phyloP scores from a whole-genome alignment of 163 green algal genomes.

The Coccomyxa subellipsoidea region DNA sequence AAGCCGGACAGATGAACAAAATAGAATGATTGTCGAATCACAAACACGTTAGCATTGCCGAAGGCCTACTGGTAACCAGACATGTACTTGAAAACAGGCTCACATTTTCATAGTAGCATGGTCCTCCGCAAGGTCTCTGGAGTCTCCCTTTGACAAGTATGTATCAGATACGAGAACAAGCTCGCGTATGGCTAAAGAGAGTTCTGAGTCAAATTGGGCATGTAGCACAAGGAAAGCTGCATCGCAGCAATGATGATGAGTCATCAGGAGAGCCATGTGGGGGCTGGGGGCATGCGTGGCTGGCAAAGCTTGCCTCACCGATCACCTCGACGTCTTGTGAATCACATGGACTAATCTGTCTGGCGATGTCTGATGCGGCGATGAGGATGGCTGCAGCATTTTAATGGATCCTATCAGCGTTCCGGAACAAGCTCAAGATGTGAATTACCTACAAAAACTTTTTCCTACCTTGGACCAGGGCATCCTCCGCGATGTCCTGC shows the following conservation, averaged over 20 bases:
- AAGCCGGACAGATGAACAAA: too few species aligned
- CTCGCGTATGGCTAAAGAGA: too few species aligned
- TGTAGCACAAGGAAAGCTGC: neutral
- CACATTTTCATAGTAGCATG: neutral
- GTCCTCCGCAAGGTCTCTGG: neutral
- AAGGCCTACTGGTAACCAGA: neutral
- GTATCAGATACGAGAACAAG: neutral
- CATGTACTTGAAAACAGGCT: neutral
- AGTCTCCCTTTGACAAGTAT: too few species aligned
- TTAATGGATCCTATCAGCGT: neutral
- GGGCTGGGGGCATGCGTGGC: neutral
- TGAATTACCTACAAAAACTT: neutral
- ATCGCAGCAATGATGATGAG: neutral
- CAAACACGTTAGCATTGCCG: too few species aligned
- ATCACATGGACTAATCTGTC: too few species aligned
- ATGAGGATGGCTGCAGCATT: neutral
- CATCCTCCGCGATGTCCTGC: neutral
- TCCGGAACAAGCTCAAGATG: neutral
- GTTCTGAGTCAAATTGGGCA: neutral
- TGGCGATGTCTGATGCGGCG: neutral
- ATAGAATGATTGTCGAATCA: too few species aligned
- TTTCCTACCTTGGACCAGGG: neutral
- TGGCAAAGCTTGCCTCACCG: too few species aligned
- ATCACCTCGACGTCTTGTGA: too few species aligned
- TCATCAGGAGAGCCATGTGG: neutral